Percentiles rank a stretch among this genome's conserved stretches.
These are phyloP conservation scores for Colletotrichum abscissum DNA, from an alignment of 2,329 filamentous ascomycete species.

Conservation along the genomic window DNA sequence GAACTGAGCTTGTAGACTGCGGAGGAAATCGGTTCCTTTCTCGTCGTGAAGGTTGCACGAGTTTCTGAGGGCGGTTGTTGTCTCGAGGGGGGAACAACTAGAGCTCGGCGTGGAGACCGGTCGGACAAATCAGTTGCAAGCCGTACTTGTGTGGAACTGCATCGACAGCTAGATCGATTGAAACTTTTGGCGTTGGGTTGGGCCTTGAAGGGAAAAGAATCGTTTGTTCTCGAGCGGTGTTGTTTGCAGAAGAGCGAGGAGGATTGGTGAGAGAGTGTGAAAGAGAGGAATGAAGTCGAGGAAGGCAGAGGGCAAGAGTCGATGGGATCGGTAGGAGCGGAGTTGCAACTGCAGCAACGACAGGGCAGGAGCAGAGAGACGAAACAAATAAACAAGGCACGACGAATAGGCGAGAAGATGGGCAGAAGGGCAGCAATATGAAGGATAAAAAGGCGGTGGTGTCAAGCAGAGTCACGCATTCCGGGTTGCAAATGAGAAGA, in stretches of 20 bases:
- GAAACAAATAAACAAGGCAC: conserved; percentile 17
- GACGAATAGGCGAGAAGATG: not conserved
- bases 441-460: conserved; percentile 7
- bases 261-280: not conserved
- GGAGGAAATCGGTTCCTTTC: not conserved
- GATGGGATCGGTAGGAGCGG: not conserved
- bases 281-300: not conserved
- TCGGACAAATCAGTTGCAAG: not conserved
- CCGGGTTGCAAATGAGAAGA: conserved; percentile 28
- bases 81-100: not conserved
- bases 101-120: not conserved
- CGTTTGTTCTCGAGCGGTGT: not conserved
- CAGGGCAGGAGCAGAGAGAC: not conserved
- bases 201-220: not conserved
- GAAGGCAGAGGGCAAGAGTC: not conserved
- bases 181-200: not conserved
- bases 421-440: conserved; percentile 22
- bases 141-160: not conserved
- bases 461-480: conserved; percentile 28
- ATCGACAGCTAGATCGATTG: not conserved
- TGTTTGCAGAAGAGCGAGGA: not conserved
- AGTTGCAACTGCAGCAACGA: not conserved
- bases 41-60: not conserved
- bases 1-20: not conserved
- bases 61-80: not conserved